Evolutionary conservation across 306 rosid species (phyloP).

Genomic region (Begonia masoniana): DNA sequence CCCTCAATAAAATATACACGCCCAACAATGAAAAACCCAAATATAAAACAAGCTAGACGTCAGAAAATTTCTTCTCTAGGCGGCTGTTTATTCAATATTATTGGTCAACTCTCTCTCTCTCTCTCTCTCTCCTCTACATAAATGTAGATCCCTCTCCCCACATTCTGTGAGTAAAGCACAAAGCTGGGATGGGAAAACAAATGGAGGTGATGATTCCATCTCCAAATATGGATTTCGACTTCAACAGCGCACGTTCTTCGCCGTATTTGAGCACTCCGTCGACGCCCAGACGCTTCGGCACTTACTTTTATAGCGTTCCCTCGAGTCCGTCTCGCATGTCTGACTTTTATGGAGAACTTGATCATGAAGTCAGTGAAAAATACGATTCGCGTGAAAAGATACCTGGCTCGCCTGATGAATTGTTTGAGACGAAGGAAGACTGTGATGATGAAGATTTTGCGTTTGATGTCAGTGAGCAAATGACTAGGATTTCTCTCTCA

Average conservation of each 20-base stretch:
- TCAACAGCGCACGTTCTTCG: constrained; percentile 26
- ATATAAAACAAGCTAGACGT: no score
- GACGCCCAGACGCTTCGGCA: constrained; percentile 44
- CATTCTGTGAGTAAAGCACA: not conserved
- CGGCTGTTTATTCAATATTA: not conserved
- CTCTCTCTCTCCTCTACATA: not conserved
- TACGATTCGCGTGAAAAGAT: not conserved
- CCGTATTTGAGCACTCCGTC: constrained; percentile 44
- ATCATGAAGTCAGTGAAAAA: constrained; percentile 13
- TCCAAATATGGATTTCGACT: constrained; percentile 36
- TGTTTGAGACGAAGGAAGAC: not conserved
- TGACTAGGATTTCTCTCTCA: constrained; percentile 34
- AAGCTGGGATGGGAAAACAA: not conserved
- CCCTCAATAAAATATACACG: no score
- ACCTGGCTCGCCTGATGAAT: constrained; percentile 1
- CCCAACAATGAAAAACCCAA: no score
- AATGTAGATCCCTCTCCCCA: not conserved
- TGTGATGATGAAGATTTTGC: constrained; percentile 34
- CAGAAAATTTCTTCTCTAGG: not conserved
- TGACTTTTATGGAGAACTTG: constrained; percentile 25
- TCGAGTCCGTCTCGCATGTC: constrained; percentile 54
- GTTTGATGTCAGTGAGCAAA: constrained; percentile 31
- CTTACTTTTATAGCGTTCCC: constrained; percentile 58
- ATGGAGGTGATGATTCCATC: constrained; percentile 47
- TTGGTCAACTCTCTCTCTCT: not conserved